phyloP scores from a whole-genome alignment of 257 asterid species.

The Knoxia roxburghii region DNA sequence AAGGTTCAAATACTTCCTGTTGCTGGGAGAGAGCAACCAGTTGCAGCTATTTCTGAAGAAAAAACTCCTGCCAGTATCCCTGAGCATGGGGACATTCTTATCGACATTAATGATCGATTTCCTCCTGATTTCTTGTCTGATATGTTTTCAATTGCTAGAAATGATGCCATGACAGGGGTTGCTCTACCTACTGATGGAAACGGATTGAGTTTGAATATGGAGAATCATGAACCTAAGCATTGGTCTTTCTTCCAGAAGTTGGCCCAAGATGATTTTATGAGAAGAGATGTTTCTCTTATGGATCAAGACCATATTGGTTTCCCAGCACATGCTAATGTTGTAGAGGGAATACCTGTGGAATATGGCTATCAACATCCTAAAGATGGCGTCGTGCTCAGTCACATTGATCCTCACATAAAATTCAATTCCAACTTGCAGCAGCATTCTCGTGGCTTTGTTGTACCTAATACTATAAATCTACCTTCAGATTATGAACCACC shows the following conservation, averaged over 20 bases:
- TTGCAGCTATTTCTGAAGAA: conserved; percentile 34
- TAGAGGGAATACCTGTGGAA: conserved; percentile 39
- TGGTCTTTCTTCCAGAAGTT: conserved; percentile 79
- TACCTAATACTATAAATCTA: conserved; percentile 39
- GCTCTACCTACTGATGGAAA: conserved; percentile 45
- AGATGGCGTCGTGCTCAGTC: conserved; percentile 31
- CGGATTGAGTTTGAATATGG: conserved; percentile 65
- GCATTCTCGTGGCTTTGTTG: conserved; percentile 29
- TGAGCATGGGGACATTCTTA: conserved; percentile 63
- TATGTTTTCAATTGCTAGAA: conserved; percentile 61
- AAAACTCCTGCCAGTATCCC: conserved; percentile 28
- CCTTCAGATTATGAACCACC: conserved; percentile 55
- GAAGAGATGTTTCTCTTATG: conserved; percentile 79
- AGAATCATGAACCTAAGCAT: conserved; percentile 71
- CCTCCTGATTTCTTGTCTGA: conserved; percentile 80
- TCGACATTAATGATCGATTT: conserved; percentile 77
- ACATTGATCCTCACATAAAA: conserved; percentile 31
- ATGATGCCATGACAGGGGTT: conserved; percentile 37
- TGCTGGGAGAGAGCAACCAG: conserved; percentile 33
- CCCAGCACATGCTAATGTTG: conserved; percentile 41
- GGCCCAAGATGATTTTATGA: conserved; percentile 51
- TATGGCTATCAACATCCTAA: conserved; percentile 43
- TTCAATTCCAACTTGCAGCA: conserved; percentile 37
- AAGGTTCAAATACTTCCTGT: conserved; percentile 24
- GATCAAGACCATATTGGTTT: conserved; percentile 81